These are phyloP conservation scores for Lentinula novae-zelandiae DNA, from an alignment of 1,284 basidiomycete genomes.

Conservation along the genomic window DNA sequence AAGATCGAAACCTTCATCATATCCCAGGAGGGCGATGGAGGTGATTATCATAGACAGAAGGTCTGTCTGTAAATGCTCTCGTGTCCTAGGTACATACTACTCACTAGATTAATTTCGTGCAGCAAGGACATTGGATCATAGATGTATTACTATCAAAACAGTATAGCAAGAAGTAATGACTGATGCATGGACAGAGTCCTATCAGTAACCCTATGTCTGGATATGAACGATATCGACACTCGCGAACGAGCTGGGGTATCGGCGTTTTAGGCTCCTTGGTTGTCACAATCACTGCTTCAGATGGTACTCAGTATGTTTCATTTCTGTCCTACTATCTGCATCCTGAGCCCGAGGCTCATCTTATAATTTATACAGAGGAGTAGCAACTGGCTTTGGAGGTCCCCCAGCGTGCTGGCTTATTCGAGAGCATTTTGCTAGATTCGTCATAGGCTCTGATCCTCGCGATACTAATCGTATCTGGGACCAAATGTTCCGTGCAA, in stretches of 20 bases:
- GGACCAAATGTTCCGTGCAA: slow-evolving; percentile 38
- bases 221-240: slow-evolving; percentile 40
- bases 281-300: slow-evolving; percentile 42
- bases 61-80: background rate
- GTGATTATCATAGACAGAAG: slow-evolving; percentile 42
- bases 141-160: slow-evolving; percentile 8
- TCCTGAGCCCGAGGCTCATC: background rate
- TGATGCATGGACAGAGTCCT: slow-evolving; percentile 19
- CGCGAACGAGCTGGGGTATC: slow-evolving; percentile 41
- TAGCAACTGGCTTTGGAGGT: slow-evolving; percentile 48
- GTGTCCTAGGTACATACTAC: background rate
- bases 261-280: slow-evolving; percentile 44
- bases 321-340: background rate
- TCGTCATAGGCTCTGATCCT: slow-evolving; percentile 39
- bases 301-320: slow-evolving; percentile 28
- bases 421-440: slow-evolving; percentile 47
- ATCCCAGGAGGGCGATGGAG: slow-evolving; percentile 31
- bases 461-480: slow-evolving; percentile 43
- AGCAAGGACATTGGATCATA: slow-evolving; percentile 20
- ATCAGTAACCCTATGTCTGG: slow-evolving; percentile 34
- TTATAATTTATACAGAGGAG: slow-evolving; percentile 23
- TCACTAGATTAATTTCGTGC: background rate
- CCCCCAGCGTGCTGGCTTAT: slow-evolving; percentile 53
- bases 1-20: slow-evolving; percentile 23
- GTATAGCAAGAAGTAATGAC: no score